These are phyloP conservation scores for Trichoderma endophyticum DNA, from an alignment of 2,329 filamentous ascomycete genomes.

Conservation along the genomic window DNA sequence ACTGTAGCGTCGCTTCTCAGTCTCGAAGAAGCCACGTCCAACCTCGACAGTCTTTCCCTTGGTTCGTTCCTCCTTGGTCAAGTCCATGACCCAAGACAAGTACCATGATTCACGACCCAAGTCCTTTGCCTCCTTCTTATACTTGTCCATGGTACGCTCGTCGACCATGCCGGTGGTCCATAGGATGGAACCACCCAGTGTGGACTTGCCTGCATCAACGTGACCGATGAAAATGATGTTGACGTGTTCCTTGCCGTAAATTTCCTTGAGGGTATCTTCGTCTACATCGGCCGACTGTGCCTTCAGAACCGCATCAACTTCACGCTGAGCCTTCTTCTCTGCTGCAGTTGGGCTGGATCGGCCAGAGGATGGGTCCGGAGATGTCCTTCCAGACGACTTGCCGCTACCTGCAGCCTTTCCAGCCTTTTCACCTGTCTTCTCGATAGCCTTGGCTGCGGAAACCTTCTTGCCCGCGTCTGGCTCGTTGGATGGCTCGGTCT, in stretches of 20 bases:
- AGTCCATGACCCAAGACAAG: conserved; percentile 94
- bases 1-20: conserved; percentile 91
- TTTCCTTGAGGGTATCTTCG: conserved; percentile 76
- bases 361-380: conserved; percentile 78
- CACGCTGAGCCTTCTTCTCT: conserved; percentile 55
- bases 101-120: conserved; percentile 98
- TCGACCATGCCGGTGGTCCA: conserved; percentile 99
- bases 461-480: conserved; percentile 77
- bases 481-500: conserved; percentile 46
- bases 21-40: conserved; percentile 93
- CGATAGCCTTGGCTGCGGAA: conserved; percentile 83
- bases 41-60: conserved; percentile 99
- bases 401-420: conserved; percentile 38
- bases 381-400: conserved; percentile 64
- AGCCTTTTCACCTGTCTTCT: conserved; percentile 74
- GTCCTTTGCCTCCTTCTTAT: conserved; percentile 95
- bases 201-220: conserved; percentile 98
- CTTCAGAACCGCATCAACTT: conserved; percentile 79
- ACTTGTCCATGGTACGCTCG: conserved; percentile 96
- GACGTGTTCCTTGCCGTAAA: conserved; percentile 89
- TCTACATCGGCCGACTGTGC: conserved; percentile 74
- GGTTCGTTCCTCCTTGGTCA: conserved; percentile 92
- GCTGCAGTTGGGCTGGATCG: conserved; percentile 71
- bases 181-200: conserved; percentile 87
- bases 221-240: conserved; percentile 98